Evolutionary conservation across 2,329 filamentous ascomycete species (phyloP), one percentile per base, ranked within the genome.

Genomic region (Fonsecaea monophora): DNA sequence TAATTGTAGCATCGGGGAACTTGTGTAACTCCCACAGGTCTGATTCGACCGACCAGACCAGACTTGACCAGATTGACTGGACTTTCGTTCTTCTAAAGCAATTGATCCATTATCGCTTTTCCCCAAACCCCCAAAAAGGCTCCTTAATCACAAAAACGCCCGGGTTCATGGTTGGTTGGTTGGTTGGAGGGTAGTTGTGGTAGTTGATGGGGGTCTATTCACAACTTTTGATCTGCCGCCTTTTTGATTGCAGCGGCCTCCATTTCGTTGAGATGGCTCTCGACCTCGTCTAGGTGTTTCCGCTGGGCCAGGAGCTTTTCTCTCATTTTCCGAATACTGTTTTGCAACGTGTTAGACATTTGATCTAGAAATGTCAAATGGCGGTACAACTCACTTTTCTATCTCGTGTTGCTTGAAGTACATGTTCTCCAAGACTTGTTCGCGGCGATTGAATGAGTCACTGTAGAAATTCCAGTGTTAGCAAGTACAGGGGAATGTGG

Each of bases 361-460:
- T 21, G 1, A 21, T 21, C 21, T 21, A 21, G 21, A 21, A 21
- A 21, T 21, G 21, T 21, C 21, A 21, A 21, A 21, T 21, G 21
- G 21, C 1, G 21, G n/a, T 18, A 3, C 15, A 10, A 63, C 67
- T 67, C 53, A 71, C 69, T 71, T 71, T 48, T 71, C 69, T n/a
- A 71, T 34, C 55, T 71, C 69, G 40, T 71, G 67, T 48, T 69
- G 69, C 60, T 65, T 69, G 32, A 71, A 62, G 45, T 68, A 71
- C 61, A 69, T 59, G 54, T 71, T 68, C 61, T 71, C 69, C 48
- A 71, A 60, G 15, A 59, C 67, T 56, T 71, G 69, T 59, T 71
- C 69, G 21, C 69, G 67, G 58, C 67, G 65, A 32, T 61, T 71
- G 58, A 71, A 71, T 38, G 62, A 50, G 40, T 71, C 69, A 55